Base-by-base conservation (phyloP, 768 basidiomycete species). In the Tulasnella sp. region DNA sequence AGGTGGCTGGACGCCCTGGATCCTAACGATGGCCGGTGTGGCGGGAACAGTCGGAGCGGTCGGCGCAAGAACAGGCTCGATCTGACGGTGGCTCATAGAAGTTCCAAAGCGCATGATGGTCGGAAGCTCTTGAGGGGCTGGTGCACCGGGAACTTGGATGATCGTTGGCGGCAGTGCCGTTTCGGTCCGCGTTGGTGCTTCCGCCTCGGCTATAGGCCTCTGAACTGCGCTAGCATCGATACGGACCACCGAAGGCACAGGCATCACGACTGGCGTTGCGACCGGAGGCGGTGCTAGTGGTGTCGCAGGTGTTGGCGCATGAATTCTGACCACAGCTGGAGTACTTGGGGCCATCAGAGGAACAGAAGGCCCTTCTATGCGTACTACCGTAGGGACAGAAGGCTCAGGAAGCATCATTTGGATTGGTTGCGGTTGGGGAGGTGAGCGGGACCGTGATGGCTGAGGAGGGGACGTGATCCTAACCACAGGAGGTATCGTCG, bases 61-160 rank as follows among this genome's bases (percentile, higher is more conserved):
- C 17, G 21, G 58, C 4, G 49, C 58, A 47, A 59, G 21, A 15
- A 47, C 43, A 13, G 45, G 45, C 21, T 30, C 32, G 15, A 51
- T 30, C 2, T 45, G 48, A 29, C 58, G 58, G 34, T 29, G 24
- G 13, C 47, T 41, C 32, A 50, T 26, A 9, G 58, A 32, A 3
- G 58, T 59, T 49, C 58, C 58, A 26, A 59, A 44, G 19, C 58
- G 24, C 11, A 59, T 42, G n/a, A 59, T 48, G 27, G 58, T 26
- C 47, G 58, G 55, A 19, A 26, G 15, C 21, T 51, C 48, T 23
- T 26, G 13, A 19, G 19, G 48, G 10, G 50, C 10, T 4, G 30
- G 43, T n/a, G 49, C 47, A 21, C 21, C 58, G 38, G 30, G 47
- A 15, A 59, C 21, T 23, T 29, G 23, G n/a, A 59, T 59, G 32